phyloP scores from a whole-genome alignment of 2,329 filamentous ascomycete species.

The Myriosclerotinia scirpicola region DNA sequence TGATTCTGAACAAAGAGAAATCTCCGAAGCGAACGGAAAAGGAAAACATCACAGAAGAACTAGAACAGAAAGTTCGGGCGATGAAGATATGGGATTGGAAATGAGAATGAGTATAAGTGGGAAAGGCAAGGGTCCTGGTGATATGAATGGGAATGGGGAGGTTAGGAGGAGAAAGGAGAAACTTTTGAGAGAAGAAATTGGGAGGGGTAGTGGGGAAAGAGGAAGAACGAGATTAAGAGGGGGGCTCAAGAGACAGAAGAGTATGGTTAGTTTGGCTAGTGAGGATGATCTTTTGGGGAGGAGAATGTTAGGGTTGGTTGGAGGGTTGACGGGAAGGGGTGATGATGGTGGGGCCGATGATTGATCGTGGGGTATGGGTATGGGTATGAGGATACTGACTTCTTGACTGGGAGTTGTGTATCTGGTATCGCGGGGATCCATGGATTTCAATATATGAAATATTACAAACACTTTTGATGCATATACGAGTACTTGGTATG shows the following conservation, averaged over 20 bases:
- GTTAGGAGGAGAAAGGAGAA: conserved; percentile 19
- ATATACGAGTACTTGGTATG: too few species aligned
- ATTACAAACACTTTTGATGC: too few species aligned
- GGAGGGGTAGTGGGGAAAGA: conserved; percentile 37
- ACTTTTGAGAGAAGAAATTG: conserved; percentile 46
- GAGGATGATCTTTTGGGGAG: conserved; percentile 57
- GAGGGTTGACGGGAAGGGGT: conserved; percentile 49
- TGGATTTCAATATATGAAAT: neutral
- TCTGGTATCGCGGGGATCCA: neutral
- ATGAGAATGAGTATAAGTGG: conserved; percentile 61
- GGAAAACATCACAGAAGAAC: conserved; percentile 29
- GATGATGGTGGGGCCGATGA: conserved; percentile 31
- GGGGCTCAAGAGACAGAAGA: conserved; percentile 44
- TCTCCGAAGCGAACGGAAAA: conserved; percentile 34
- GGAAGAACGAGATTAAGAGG: conserved; percentile 47
- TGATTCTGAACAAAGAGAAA: conserved; percentile 45
- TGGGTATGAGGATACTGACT: neutral
- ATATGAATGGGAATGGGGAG: conserved; percentile 28
- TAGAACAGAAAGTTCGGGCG: conserved; percentile 49
- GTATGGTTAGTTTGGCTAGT: conserved; percentile 53
- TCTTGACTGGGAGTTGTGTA: neutral
- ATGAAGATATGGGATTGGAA: conserved; percentile 80
- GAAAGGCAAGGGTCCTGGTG: conserved; percentile 24
- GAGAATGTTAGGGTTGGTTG: conserved; percentile 55
- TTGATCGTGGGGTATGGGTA: conserved; percentile 13